Evolutionary conservation across 371 early-diverging fungal genomes (phyloP), one percentile per base, ranked within the genome.

Genomic region (Choanephora cucurbitarum): DNA sequence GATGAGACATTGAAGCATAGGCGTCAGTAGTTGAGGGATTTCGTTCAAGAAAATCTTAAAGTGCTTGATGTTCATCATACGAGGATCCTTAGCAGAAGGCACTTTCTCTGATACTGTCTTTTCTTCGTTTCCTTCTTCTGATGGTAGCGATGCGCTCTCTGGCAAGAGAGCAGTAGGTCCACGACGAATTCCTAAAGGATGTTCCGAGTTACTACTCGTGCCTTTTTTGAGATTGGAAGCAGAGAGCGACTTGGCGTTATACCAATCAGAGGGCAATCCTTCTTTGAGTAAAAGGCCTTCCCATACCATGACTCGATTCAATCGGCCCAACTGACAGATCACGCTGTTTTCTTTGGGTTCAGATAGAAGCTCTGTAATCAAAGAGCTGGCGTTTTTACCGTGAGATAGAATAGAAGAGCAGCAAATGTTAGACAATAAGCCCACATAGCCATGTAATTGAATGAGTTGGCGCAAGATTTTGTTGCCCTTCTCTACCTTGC

Each of bases 371-470:
- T 82, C 83, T n/a, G 83, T 69, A 0, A 87, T 67, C 2, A 90
- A 71, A 18, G 88, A 78, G 3, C 71, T 67, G 18, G 84, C 83
- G 52, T 81, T 84, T 46, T 84, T 84, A 5, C 84, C 77, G 51
- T 90, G 89, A 0, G 88, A 80, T 39, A 89, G 67, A 4, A 77
- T 62, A 45, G 88, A 80, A 0, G 89, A 82, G 42, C 79, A 81
- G 64, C 84, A 93, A 18, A 91, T 74, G 59, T 92, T 94, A n/a
- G 88, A 81, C 13, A 91, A 58, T 19, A 93, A 61, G 5, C 86
- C 84, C 15, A 85, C 70, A 41, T 86, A 73, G 0, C 84, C 85
- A 49, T 89, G 82, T 15, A 91, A 64, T 15, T 75, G 67, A 31
- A 88, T 80, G 46, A 93, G 55, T 7, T 80, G 53, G 4, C 87